Percentiles rank a stretch among this genome's conserved stretches.
phyloP scores from a whole-genome alignment of 768 basidiomycete genomes.

The Polyporus arcularius region DNA sequence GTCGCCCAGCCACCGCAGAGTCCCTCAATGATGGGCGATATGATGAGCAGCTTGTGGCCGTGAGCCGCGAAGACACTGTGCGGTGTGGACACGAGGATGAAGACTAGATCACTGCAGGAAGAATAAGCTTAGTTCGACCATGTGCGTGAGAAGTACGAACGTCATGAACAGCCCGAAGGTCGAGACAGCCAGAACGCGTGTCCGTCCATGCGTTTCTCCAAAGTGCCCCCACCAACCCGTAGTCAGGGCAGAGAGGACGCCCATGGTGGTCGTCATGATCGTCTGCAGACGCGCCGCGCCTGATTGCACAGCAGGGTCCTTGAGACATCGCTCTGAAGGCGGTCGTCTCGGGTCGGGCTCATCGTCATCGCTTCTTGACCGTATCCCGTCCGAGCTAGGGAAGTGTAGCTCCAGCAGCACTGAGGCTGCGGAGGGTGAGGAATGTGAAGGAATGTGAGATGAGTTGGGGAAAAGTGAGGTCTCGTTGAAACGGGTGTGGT shows the following conservation, averaged over 20 bases:
- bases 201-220: slow-evolving; percentile 77
- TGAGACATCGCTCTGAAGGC: slow-evolving; percentile 41
- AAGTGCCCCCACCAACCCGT: slow-evolving; percentile 88
- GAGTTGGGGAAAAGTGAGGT: slow-evolving; percentile 2
- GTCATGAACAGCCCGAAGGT: slow-evolving; percentile 71
- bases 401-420: background rate
- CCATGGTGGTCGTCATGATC: slow-evolving; percentile 76
- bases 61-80: slow-evolving; percentile 59
- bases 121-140: background rate
- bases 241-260: slow-evolving; percentile 74
- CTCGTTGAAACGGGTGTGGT: slow-evolving; percentile 30
- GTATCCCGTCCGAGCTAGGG: background rate
- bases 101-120: slow-evolving; percentile 65
- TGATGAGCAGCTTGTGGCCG: slow-evolving; percentile 71
- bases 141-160: slow-evolving; percentile 50
- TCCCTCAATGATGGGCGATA: slow-evolving; percentile 81
- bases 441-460: background rate
- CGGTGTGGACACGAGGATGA: slow-evolving; percentile 75
- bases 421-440: slow-evolving; percentile 4
- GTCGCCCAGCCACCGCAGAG: slow-evolving; percentile 78
- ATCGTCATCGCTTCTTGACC: slow-evolving; percentile 24
- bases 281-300: slow-evolving; percentile 76
- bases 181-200: slow-evolving; percentile 66
- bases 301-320: slow-evolving; percentile 61
- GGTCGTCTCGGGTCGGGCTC: slow-evolving; percentile 41